phyloP scores from a whole-genome alignment of 2,329 filamentous ascomycete species.

The Aspergillus sp. region DNA sequence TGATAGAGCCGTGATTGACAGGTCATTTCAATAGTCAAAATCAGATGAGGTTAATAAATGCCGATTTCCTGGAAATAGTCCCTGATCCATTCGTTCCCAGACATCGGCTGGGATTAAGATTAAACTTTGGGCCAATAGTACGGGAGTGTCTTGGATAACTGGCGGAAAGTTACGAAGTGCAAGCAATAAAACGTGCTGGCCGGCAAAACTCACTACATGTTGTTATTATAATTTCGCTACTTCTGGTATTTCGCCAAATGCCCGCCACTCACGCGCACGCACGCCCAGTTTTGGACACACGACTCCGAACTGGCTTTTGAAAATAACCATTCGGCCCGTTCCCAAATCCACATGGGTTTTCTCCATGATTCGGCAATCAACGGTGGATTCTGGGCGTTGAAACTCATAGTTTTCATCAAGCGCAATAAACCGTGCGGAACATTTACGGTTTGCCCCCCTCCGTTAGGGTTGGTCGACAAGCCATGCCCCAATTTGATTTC shows the following conservation, averaged over 20 bases:
- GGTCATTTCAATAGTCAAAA: background rate
- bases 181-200: no score
- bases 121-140: background rate
- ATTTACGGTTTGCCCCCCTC: background rate
- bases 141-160: background rate
- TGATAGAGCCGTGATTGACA: background rate
- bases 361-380: background rate
- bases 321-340: conserved; percentile 20
- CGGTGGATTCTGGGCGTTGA: background rate
- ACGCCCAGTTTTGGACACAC: conserved; percentile 5
- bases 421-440: background rate
- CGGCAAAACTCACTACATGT: background rate
- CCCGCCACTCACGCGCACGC: background rate
- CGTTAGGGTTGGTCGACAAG: background rate
- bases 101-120: background rate
- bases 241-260: background rate
- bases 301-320: conserved; percentile 12
- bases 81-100: background rate
- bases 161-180: no score
- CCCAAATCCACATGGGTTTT: conserved; percentile 18
- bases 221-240: background rate
- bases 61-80: background rate
- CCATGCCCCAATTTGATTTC: background rate
- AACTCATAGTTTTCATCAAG: background rate
- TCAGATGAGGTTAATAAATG: background rate